Conservation (phyloP, 495 filamentous ascomycete species). For the Sphaerosporella brunnea region DNA sequence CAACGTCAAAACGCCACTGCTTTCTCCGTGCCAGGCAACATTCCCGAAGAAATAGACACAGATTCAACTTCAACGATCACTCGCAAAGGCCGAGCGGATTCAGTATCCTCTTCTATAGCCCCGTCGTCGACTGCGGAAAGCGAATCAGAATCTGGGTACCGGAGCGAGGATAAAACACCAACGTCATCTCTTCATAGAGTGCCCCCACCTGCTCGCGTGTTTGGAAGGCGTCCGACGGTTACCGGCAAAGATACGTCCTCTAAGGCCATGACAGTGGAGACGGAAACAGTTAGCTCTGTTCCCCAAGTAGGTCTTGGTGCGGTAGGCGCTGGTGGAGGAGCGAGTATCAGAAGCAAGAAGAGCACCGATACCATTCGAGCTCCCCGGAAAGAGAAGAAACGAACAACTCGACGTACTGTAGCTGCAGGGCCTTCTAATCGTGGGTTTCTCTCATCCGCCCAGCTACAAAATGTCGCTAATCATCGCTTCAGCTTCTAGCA, state of each 20-base stretch:
- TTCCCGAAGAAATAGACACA: background rate
- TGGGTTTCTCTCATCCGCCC: constrained; percentile 10
- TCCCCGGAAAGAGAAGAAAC: constrained; percentile 79
- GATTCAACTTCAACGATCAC: constrained; percentile 1
- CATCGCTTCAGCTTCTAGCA: constrained; percentile 57
- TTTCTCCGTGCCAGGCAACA: constrained; percentile 31
- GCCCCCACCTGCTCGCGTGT: constrained; percentile 28
- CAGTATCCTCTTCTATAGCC: constrained; percentile 24
- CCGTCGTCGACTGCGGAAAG: constrained; percentile 26
- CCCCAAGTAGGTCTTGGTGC: constrained; percentile 70
- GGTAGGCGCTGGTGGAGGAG: constrained; percentile 44
- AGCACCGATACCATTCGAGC: constrained; percentile 79
- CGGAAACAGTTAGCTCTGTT: constrained; percentile 83
- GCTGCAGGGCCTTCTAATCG: constrained; percentile 42
- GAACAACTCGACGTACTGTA: constrained; percentile 46
- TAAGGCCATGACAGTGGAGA: constrained; percentile 83
- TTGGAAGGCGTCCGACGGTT: constrained; percentile 37
- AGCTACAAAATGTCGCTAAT: background rate
- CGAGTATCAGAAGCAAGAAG: constrained; percentile 65
- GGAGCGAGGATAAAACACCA: constrained; percentile 18
- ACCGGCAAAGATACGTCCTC: constrained; percentile 46
- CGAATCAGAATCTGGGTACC: constrained; percentile 27
- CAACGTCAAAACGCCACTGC: constrained; percentile 17
- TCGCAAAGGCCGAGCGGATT: constrained; percentile 12
- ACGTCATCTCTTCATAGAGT: constrained; percentile 23